Evolutionary conservation across 805 yeast genomes (phyloP).

Genomic region (Yamadazyma sp.): DNA sequence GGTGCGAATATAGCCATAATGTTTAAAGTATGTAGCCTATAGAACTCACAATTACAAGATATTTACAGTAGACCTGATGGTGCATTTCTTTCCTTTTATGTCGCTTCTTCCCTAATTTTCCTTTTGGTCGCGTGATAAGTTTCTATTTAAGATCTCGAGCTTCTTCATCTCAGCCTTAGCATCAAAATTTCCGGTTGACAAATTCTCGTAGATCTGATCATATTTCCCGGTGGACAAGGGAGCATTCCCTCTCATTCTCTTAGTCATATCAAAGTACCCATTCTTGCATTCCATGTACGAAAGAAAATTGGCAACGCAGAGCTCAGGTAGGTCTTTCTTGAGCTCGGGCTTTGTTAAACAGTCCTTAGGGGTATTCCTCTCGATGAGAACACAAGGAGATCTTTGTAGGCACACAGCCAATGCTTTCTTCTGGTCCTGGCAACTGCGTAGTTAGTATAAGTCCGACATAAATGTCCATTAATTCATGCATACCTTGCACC

Average conservation of each 20-base stretch:
- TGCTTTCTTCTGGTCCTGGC: conserved; percentile 92
- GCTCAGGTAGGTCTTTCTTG: conserved; percentile 75
- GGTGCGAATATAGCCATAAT: no score
- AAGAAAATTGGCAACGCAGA: conserved; percentile 79
- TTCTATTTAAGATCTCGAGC: conserved; percentile 59
- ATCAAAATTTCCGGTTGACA: conserved; percentile 79
- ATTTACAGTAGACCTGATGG: no score
- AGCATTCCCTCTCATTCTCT: conserved; percentile 91
- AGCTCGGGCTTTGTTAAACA: conserved; percentile 82
- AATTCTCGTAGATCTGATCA: conserved; percentile 80
- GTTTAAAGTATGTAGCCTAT: no score
- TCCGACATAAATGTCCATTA: no score
- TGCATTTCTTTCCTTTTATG: no score
- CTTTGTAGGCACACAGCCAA: conserved; percentile 94
- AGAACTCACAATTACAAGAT: no score
- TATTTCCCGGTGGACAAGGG: conserved; percentile 90
- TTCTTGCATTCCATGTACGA: conserved; percentile 88
- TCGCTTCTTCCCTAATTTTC: no score
- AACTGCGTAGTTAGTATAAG: conserved; percentile 46
- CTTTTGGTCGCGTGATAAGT: conserved; percentile 25
- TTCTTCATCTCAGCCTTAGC: conserved; percentile 78
- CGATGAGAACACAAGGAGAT: conserved; percentile 92
- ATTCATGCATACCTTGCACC: conserved; percentile 22
- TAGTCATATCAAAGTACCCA: conserved; percentile 89
- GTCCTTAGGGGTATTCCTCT: conserved; percentile 85